phyloP scores from a whole-genome alignment of 1,284 basidiomycete genomes.

The Leucoagaricus sp. region DNA sequence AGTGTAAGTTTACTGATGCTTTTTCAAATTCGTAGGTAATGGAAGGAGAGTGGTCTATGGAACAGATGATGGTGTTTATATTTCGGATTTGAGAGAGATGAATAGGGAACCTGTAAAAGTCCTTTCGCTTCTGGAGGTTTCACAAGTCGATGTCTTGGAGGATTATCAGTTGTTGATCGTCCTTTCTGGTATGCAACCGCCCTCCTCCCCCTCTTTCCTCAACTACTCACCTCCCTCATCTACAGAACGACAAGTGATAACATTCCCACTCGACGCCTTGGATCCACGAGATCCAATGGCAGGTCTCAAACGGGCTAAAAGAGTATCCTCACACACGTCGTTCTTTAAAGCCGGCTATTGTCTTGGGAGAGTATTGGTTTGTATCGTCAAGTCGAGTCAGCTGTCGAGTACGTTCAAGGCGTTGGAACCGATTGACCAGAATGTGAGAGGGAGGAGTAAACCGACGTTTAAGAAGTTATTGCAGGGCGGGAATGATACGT shows the following conservation, averaged over 20 bases:
- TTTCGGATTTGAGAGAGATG: slow-evolving; percentile 82
- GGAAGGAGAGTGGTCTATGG: slow-evolving; percentile 93
- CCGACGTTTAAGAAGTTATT: slow-evolving; percentile 93
- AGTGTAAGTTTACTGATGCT: no score
- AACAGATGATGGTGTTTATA: slow-evolving; percentile 95
- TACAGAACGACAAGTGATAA: slow-evolving; percentile 91
- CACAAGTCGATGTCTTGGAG: slow-evolving; percentile 96
- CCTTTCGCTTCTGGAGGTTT: slow-evolving; percentile 85
- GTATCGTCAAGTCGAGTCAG: slow-evolving; percentile 95
- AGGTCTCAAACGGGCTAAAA: slow-evolving; percentile 91
- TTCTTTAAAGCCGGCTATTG: slow-evolving; percentile 98
- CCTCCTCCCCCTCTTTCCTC: no score
- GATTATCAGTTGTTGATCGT: slow-evolving; percentile 96
- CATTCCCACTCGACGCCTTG: slow-evolving; percentile 93
- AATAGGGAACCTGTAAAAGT: slow-evolving; percentile 89
- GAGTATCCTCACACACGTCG: slow-evolving; percentile 94
- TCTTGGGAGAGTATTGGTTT: slow-evolving; percentile 92
- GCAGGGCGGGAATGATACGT: slow-evolving; percentile 93
- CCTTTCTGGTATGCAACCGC: slow-evolving; percentile 86
- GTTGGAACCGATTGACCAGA: slow-evolving; percentile 94
- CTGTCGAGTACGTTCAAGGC: slow-evolving; percentile 98
- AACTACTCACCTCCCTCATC: neutral
- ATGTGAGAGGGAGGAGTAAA: slow-evolving; percentile 80
- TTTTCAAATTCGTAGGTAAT: slow-evolving; percentile 54
- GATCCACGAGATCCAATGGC: slow-evolving; percentile 90